These are phyloP conservation scores for Pseudocercospora eumusae DNA, from an alignment of 2,329 filamentous ascomycete species.

Conservation along the genomic window DNA sequence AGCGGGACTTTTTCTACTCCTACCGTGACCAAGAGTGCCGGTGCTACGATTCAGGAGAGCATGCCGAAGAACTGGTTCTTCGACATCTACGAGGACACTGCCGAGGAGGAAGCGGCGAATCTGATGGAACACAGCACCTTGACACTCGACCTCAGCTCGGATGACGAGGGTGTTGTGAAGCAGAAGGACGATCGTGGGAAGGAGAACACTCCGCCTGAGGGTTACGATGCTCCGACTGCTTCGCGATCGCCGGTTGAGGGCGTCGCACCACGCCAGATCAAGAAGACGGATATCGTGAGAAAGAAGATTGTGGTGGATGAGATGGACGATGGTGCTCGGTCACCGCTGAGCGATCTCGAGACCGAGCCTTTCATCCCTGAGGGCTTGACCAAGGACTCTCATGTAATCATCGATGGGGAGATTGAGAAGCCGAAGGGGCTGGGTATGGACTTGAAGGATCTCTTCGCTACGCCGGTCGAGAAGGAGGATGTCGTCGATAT, in stretches of 20 bases:
- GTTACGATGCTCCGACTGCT: constrained; percentile 40
- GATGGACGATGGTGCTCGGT: constrained; percentile 41
- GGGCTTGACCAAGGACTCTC: constrained; percentile 37
- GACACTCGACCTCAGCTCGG: constrained; percentile 83
- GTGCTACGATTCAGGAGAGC: constrained; percentile 58
- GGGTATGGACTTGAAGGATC: constrained; percentile 16
- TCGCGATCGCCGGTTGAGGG: constrained; percentile 22
- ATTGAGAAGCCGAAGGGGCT: constrained; percentile 23
- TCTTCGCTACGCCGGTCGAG: constrained; percentile 14
- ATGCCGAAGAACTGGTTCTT: constrained; percentile 74
- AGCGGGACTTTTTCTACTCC: background rate
- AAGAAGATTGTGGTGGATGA: constrained; percentile 36
- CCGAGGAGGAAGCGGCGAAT: constrained; percentile 88
- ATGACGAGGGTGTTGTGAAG: constrained; percentile 68
- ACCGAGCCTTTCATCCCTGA: constrained; percentile 40
- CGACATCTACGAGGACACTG: constrained; percentile 89
- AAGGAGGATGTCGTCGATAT: constrained; percentile 7
- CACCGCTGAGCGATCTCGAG: constrained; percentile 41
- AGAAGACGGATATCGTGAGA: constrained; percentile 35
- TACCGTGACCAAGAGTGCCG: constrained; percentile 45
- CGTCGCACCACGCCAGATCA: constrained; percentile 21
- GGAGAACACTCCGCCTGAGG: constrained; percentile 82
- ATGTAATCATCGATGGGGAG: constrained; percentile 24
- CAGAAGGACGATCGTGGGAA: constrained; percentile 69
- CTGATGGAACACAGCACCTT: constrained; percentile 88